Evolutionary conservation across 2,329 filamentous ascomycete species (phyloP).

Genomic region (Mycosphaerella sp.): DNA sequence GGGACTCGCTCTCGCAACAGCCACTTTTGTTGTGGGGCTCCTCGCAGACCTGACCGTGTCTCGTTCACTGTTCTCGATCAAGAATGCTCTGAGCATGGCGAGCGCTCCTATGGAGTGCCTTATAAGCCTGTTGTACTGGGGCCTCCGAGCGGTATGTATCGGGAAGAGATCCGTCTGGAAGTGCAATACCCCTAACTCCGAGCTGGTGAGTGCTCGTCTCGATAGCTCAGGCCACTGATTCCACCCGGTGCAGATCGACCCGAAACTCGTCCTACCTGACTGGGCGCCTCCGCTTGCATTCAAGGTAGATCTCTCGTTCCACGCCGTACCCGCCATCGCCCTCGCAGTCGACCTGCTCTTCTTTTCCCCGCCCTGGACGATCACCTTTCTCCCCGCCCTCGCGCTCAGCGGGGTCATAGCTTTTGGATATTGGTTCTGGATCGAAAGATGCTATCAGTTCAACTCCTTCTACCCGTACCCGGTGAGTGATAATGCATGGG

Average conservation of each 20-base stretch:
- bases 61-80: conserved; percentile 54
- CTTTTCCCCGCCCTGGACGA: conserved; percentile 66
- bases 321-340: conserved; percentile 60
- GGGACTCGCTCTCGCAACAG: conserved; percentile 55
- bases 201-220: too few species aligned
- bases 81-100: conserved; percentile 61
- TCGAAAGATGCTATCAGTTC: conserved; percentile 62
- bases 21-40: conserved; percentile 57
- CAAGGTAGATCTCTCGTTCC: conserved; percentile 57
- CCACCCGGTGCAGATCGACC: conserved; percentile 32
- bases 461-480: conserved; percentile 82
- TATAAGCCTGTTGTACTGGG: conserved; percentile 69
- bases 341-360: conserved; percentile 60
- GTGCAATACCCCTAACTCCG: conserved; percentile 13
- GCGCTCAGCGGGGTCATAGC: conserved; percentile 54
- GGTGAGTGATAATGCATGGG: conserved; percentile 19
- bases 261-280: conserved; percentile 50
- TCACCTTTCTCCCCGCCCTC: conserved; percentile 55
- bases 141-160: conserved; percentile 48
- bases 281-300: conserved; percentile 39
- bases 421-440: conserved; percentile 69
- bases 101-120: conserved; percentile 65
- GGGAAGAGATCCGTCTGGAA: conserved; percentile 20
- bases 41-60: conserved; percentile 59
- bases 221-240: neutral